Base-by-base conservation (phyloP, 352 stramenopile species). In the Phytophthora pseudosyringae region DNA sequence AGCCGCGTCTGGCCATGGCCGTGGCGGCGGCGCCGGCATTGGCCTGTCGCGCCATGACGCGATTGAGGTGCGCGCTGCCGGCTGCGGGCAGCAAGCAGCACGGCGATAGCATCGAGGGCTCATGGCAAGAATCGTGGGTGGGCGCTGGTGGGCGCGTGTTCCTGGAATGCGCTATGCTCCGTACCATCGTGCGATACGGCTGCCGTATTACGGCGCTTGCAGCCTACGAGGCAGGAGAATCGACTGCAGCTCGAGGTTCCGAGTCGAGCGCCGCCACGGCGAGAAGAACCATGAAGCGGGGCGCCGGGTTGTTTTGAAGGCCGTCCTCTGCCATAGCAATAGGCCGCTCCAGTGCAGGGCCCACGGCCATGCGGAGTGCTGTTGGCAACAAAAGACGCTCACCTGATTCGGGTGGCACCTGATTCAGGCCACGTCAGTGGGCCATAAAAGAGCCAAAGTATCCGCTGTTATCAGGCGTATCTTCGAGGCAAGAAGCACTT, bases 401-500 rank as follows among this genome's bases (percentile, higher is more conserved):
- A 43, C 35, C 26, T 59, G 18, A 57, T 11, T 35, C 31, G 12
- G 6, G 21, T 21, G 21, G 11, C 15, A 32, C 6, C 41, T 47
- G 41, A 47, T 47, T 47, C 41, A 12, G 3, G 45, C 45, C 38
- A 69, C 60, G 60, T 64, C 52, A 63, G 60, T 31, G 7, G n/a
- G 26, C 9, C 40, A 64, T 40, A 69, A 56, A 69, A 44, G 16
- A 25, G 15, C 28, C 59, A 67, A 31, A 45, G 32, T 51, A 59
- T 64, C 55, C 26, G 25, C 16, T 45, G 45, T 58, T 38, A 67
- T 56, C 59, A 61, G 51, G 43, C 16, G 38, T 56, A 57, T 58
- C 58, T 59, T 36, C 21, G 21, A 21, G 21, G 1, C 21, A 21
- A 21, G 2, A 21, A 35, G 16, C 29, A 54, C 57, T 60, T 60